phyloP scores from a whole-genome alignment of 768 basidiomycete species.

The Lepiota venenata region DNA sequence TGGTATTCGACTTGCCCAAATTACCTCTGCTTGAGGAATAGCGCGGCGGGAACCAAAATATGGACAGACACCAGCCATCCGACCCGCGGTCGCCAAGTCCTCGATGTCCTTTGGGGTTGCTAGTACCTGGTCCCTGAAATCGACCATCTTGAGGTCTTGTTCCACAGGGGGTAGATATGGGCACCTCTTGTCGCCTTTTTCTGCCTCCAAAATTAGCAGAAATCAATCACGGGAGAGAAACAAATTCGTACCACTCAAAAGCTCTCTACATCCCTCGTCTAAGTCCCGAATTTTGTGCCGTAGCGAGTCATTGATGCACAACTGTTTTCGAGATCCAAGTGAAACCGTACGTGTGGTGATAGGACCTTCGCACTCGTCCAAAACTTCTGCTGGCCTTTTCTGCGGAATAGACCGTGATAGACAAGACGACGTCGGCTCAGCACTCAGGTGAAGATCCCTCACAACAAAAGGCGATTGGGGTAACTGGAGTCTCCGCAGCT shows the following conservation, averaged over 20 bases:
- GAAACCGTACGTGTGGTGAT: conserved; percentile 62
- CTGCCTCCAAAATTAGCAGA: conserved; percentile 26
- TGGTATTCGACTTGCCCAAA: conserved; percentile 13
- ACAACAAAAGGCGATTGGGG: conserved; percentile 21
- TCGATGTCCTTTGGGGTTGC: conserved; percentile 93
- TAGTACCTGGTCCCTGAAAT: conserved; percentile 85
- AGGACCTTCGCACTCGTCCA: conserved; percentile 22
- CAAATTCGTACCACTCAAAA: conserved; percentile 57
- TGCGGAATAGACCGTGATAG: conserved; percentile 14
- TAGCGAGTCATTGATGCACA: conserved; percentile 88
- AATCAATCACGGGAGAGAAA: not conserved
- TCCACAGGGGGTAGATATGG: conserved; percentile 67
- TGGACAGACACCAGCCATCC: conserved; percentile 70
- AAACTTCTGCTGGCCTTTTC: conserved; percentile 20
- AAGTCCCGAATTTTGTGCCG: conserved; percentile 61
- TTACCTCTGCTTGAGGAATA: conserved; percentile 87
- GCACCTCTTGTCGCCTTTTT: conserved; percentile 68
- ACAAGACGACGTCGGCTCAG: not conserved
- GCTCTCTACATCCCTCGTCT: conserved; percentile 85
- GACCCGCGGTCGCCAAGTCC: conserved; percentile 77
- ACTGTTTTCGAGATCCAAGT: conserved; percentile 84
- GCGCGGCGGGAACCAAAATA: conserved; percentile 91
- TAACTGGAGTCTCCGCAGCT: conserved; percentile 72
- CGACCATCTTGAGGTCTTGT: conserved; percentile 69
- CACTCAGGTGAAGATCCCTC: conserved; percentile 21